Evolutionary conservation across 2,329 filamentous ascomycete species (phyloP).

Genomic region (Fusarium poae): DNA sequence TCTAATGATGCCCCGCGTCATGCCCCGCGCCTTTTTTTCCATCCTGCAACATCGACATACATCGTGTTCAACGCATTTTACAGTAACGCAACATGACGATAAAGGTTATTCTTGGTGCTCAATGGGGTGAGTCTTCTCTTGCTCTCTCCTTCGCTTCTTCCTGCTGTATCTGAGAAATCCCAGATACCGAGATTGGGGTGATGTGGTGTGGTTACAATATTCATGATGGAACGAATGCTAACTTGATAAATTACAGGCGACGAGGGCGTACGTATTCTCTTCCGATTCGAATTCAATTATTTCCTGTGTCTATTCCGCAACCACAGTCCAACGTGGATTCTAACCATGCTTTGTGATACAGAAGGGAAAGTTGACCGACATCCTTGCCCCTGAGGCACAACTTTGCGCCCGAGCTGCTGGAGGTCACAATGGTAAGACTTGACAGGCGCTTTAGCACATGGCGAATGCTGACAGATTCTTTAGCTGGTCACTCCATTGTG

Average conservation of each 20-base stretch:
- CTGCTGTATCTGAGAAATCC: no score
- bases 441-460: neutral
- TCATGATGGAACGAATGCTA: conserved; percentile 4
- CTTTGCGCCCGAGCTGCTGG: conserved; percentile 31
- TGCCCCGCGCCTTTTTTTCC: conserved; percentile 18
- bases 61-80: conserved; percentile 17
- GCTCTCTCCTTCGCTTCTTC: neutral
- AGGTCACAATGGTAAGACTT: conserved; percentile 21
- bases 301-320: neutral
- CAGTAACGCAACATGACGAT: conserved; percentile 19
- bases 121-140: conserved; percentile 8
- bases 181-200: neutral
- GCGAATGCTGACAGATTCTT: neutral
- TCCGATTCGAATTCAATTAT: neutral
- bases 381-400: conserved; percentile 27
- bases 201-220: neutral
- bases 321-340: neutral
- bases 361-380: conserved; percentile 30
- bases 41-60: conserved; percentile 20
- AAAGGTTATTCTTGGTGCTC: conserved; percentile 19
- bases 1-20: conserved; percentile 18
- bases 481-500: conserved; percentile 21
- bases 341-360: conserved; percentile 11
- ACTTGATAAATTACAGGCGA: conserved; percentile 8
- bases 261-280: conserved; percentile 18